Evolutionary conservation across 2,329 filamentous ascomycete species (phyloP).

Genomic region (Leptosphaerulina australis): DNA sequence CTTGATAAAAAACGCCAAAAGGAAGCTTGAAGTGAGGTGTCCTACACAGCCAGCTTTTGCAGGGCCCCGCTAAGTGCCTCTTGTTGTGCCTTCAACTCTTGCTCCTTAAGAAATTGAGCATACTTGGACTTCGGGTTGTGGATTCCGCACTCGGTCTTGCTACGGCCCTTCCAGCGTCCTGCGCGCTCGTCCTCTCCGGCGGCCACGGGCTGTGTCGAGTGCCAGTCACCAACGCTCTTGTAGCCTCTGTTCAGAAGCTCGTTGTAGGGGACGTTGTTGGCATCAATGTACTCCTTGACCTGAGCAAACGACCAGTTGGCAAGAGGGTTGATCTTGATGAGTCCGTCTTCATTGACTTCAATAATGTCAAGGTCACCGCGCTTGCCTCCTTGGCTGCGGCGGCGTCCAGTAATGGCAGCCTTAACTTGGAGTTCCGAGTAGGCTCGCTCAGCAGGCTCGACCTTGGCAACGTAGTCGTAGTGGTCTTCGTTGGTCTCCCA

Average conservation of each 20-base stretch:
- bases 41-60: constrained; percentile 35
- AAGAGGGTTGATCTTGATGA: constrained; percentile 97
- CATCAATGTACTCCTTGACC: constrained; percentile 84
- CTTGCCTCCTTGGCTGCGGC: constrained; percentile 90
- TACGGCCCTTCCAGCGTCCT: constrained; percentile 93
- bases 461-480: constrained; percentile 97
- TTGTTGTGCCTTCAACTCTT: constrained; percentile 66
- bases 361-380: constrained; percentile 89
- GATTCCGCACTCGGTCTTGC: constrained; percentile 97
- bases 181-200: constrained; percentile 95
- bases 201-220: constrained; percentile 87
- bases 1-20: constrained; percentile 38
- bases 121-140: constrained; percentile 98
- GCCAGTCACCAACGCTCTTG: constrained; percentile 98
- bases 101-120: constrained; percentile 78
- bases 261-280: constrained; percentile 92
- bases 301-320: constrained; percentile 93
- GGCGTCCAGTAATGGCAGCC: constrained; percentile 89
- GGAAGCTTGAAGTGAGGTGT: constrained; percentile 24
- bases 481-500: constrained; percentile 87
- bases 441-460: constrained; percentile 91
- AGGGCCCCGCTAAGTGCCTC: constrained; percentile 40
- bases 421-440: constrained; percentile 86
- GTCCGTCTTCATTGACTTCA: constrained; percentile 86
- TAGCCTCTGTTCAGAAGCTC: constrained; percentile 89